Base-by-base conservation (phyloP, 139 green algal species). In the Chlorella ohadii region DNA sequence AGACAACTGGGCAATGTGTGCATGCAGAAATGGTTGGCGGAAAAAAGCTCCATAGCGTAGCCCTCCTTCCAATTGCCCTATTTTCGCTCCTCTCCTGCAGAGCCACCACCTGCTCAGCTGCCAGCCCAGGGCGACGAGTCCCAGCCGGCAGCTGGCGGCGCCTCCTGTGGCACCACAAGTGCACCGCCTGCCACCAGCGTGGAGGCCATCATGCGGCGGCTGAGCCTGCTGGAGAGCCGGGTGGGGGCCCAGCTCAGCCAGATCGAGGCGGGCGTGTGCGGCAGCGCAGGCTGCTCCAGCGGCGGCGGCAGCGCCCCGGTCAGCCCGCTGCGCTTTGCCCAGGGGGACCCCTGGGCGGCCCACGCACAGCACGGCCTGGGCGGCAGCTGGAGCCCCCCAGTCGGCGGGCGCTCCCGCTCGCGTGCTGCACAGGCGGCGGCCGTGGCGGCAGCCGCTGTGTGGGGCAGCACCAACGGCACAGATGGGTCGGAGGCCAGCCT, bases 181-280 rank as follows among this genome's bases (percentile, higher is more conserved):
- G 64, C 64, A 25, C 0, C 64, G 4, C 31, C 31, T 23, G n/a
- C 64, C 31, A 11, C 64, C 6, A 71, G n/a, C 9, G n/a, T 71
- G 11, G 31, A 39, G 0, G n/a, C 34, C 31, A 71, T 71, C 64
- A 39, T 71, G 64, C 31, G 64, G n/a, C 34, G 74, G 33, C 22
- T 80, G 55, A 55, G 33, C 51, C 51, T 75, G 17, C 78, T 83
- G 78, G 78, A 83, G 39, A 44, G 66, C 39, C 28, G 63, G 5
- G 63, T 83, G 61, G 78, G 39, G 27, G 3, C n/a, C 17, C 78
- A 83, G 63, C 39, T 83, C 34, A 33, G 68, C 20, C 59, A 47
- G 23, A 75, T 73, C 12, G 39, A 75, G 78, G 27, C 44, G 0
- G 27, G 51, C 51, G 22, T 27, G 27, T 38, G 41, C 27, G 41